Conservation (phyloP, 257 asterid species). For the Osmanthus fragrans region DNA sequence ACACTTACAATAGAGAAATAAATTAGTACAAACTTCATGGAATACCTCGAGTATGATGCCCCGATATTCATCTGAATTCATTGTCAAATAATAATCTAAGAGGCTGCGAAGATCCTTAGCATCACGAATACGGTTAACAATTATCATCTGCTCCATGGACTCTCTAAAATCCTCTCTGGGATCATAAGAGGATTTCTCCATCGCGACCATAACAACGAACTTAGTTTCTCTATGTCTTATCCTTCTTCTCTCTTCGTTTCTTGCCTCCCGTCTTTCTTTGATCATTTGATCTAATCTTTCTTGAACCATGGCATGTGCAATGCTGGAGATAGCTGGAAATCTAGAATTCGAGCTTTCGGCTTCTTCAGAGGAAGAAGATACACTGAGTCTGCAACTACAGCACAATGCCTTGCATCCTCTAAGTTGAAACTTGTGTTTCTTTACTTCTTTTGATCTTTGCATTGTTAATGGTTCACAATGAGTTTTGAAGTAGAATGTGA, state of each 20-base stretch:
- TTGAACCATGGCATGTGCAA: conserved; percentile 80
- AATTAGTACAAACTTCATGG: conserved; percentile 63
- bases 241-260: conserved; percentile 26
- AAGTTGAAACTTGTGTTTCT: conserved; percentile 49
- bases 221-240: conserved; percentile 36
- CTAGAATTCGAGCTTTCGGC: conserved; percentile 51
- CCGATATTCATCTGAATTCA: conserved; percentile 67
- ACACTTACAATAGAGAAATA: conserved; percentile 42
- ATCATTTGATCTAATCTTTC: conserved; percentile 71
- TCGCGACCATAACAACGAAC: conserved; percentile 68
- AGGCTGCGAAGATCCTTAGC: conserved; percentile 62
- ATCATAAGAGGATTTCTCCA: conserved; percentile 72
- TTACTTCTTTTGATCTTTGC: conserved; percentile 41
- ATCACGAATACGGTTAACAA: conserved; percentile 47
- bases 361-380: conserved; percentile 59
- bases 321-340: conserved; percentile 50
- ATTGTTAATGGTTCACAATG: conserved; percentile 31
- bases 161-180: conserved; percentile 73
- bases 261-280: conserved; percentile 40
- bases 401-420: conserved; percentile 56
- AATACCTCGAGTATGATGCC: conserved; percentile 70
- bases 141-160: conserved; percentile 72
- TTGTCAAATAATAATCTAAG: conserved; percentile 56
- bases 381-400: conserved; percentile 56
- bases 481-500: conserved; percentile 32